phyloP scores from a whole-genome alignment of 805 yeast species.

The Cyberlindnera americana region DNA sequence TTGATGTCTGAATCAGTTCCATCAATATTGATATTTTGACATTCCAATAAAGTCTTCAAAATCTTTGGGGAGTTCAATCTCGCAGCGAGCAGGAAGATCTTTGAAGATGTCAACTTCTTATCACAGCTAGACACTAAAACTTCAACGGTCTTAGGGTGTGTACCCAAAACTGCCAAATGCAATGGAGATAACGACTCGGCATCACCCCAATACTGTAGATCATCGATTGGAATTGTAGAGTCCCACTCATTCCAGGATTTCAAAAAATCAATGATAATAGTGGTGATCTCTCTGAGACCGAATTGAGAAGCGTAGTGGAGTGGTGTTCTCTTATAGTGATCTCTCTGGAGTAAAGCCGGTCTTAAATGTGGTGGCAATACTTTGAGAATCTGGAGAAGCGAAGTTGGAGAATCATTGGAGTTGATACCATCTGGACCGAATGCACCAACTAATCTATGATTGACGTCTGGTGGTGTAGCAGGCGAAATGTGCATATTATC shows the following conservation, averaged over 20 bases:
- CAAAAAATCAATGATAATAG: conserved; percentile 52
- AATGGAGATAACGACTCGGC: conserved; percentile 78
- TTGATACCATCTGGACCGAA: conserved; percentile 63
- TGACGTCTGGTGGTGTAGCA: conserved; percentile 51
- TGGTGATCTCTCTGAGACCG: conserved; percentile 66
- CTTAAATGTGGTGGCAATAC: conserved; percentile 52
- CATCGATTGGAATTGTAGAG: conserved; percentile 50
- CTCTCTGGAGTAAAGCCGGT: conserved; percentile 58
- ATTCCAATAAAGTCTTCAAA: conserved; percentile 47
- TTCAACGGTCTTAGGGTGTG: conserved; percentile 72
- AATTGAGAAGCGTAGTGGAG: conserved; percentile 87
- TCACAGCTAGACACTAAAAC: conserved; percentile 49
- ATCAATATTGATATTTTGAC: conserved; percentile 61
- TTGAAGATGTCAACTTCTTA: conserved; percentile 44
- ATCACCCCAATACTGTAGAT: conserved; percentile 56
- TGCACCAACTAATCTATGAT: conserved; percentile 45
- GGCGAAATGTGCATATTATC: conserved; percentile 29
- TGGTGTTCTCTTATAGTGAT: conserved; percentile 78
- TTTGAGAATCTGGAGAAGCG: conserved; percentile 56
- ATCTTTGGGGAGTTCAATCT: conserved; percentile 60
- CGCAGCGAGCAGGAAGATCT: conserved; percentile 54
- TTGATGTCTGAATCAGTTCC: conserved; percentile 53
- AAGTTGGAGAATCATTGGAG: conserved; percentile 53
- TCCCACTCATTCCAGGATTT: conserved; percentile 59
- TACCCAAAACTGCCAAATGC: conserved; percentile 77